phyloP scores from a whole-genome alignment of 305 asterid genomes.

The Fraxinus paxiana region DNA sequence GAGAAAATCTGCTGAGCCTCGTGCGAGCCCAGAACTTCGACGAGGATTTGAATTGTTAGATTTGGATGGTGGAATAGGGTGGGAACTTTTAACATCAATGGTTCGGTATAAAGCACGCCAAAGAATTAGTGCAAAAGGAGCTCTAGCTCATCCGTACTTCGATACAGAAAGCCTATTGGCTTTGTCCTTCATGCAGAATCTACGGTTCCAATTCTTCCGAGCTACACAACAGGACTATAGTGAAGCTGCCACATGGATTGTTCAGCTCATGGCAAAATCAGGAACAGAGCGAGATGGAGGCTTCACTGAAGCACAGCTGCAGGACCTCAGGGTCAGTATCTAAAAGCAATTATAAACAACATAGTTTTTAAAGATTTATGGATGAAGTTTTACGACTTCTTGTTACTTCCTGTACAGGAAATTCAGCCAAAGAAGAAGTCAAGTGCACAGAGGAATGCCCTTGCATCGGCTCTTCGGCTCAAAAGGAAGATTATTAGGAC shows the following conservation, averaged over 20 bases:
- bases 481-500: constrained; percentile 68
- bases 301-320: constrained; percentile 91
- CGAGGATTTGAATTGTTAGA: constrained; percentile 83
- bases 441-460: constrained; percentile 68
- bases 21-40: constrained; percentile 68
- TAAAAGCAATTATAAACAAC: background rate
- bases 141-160: constrained; percentile 90
- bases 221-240: constrained; percentile 84
- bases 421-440: constrained; percentile 64
- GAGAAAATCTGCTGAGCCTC: constrained; percentile 69
- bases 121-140: constrained; percentile 76
- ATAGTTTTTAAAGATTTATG: background rate
- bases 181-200: constrained; percentile 77
- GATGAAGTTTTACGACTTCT: background rate
- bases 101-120: constrained; percentile 84
- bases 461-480: constrained; percentile 74
- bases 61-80: constrained; percentile 81
- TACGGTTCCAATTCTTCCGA: constrained; percentile 64
- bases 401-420: constrained; percentile 42
- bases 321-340: constrained; percentile 58
- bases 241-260: constrained; percentile 76
- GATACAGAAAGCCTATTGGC: constrained; percentile 81
- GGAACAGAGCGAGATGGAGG: constrained; percentile 89
- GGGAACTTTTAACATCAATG: constrained; percentile 90
- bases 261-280: constrained; percentile 79